Percentiles rank a stretch among this genome's conserved stretches.
Evolutionary conservation across 2,329 filamentous ascomycete species (phyloP).

Genomic region (Trichophyton simii): DNA sequence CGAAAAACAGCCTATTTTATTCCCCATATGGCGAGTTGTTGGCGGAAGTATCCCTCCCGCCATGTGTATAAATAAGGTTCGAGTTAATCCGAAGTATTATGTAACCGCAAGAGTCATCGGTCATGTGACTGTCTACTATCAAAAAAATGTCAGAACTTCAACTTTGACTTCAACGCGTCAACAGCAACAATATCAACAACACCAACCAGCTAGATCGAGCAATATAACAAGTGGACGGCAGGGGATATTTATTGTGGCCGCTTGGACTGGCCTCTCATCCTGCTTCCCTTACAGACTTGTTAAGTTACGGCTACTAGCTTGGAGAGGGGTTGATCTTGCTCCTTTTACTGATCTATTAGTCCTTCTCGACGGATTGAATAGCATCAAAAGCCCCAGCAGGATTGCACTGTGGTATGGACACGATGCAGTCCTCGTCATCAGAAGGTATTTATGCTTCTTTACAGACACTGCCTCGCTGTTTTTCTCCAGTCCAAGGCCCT

Average conservation of each 20-base stretch:
- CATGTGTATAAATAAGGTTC: too few relatives aligned
- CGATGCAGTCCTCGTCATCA: constrained; percentile 12
- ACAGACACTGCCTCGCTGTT: constrained; percentile 7
- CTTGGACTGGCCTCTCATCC: background rate
- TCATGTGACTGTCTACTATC: too few relatives aligned
- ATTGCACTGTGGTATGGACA: background rate
- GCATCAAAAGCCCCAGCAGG: background rate
- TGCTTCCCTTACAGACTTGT: background rate
- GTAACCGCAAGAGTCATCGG: too few relatives aligned
- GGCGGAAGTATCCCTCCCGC: too few relatives aligned
- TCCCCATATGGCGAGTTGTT: too few relatives aligned
- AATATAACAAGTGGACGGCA: background rate
- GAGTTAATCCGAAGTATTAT: too few relatives aligned
- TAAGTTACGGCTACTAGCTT: background rate
- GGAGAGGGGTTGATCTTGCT: background rate
- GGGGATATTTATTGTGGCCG: background rate
- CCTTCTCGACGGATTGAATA: background rate
- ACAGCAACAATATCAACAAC: background rate
- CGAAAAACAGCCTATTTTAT: too few relatives aligned
- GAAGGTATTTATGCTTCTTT: constrained; percentile 31
- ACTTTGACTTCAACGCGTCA: background rate
- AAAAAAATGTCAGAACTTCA: too few relatives aligned
- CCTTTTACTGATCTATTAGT: background rate
- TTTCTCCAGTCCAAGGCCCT: constrained; percentile 3
- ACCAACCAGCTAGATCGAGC: background rate